Conservation (phyloP, 495 filamentous ascomycete species). For the Tuber microsphaerosporum region DNA sequence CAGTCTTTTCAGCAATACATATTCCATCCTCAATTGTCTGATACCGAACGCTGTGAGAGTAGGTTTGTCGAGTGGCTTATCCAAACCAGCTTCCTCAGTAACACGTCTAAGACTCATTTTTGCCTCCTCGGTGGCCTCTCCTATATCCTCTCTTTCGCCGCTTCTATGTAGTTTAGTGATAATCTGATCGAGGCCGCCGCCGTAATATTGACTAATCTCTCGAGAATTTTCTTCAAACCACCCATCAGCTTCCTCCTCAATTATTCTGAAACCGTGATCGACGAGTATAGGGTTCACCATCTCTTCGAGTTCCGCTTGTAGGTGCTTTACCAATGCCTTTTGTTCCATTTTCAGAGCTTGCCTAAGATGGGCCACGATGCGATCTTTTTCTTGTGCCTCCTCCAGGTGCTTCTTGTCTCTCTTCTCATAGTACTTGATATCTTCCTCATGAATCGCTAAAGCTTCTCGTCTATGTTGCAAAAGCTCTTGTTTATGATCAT, state of each 20-base stretch:
- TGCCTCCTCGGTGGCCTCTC: slow-evolving; percentile 35
- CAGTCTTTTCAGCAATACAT: slow-evolving; percentile 24
- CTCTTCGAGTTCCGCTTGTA: slow-evolving; percentile 39
- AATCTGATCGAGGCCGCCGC: slow-evolving; percentile 36
- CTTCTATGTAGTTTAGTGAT: slow-evolving; percentile 34
- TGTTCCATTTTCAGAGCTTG: slow-evolving; percentile 21
- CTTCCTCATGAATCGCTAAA: slow-evolving; percentile 22
- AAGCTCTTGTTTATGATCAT: slow-evolving; percentile 13
- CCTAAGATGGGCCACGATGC: slow-evolving; percentile 26
- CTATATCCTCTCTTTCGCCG: slow-evolving; percentile 34
- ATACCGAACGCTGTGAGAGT: slow-evolving; percentile 38
- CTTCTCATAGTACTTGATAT: slow-evolving; percentile 16
- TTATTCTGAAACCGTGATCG: slow-evolving; percentile 30
- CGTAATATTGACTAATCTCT: slow-evolving; percentile 35
- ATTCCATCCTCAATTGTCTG: slow-evolving; percentile 27
- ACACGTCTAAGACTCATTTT: slow-evolving; percentile 30
- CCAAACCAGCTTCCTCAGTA: slow-evolving; percentile 27
- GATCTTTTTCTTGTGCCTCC: slow-evolving; percentile 31
- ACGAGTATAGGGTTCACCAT: slow-evolving; percentile 39
- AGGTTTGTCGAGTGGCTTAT: slow-evolving; percentile 30
- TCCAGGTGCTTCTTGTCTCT: slow-evolving; percentile 11
- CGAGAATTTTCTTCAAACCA: slow-evolving; percentile 36
- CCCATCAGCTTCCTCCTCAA: slow-evolving; percentile 28
- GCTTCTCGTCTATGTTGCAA: slow-evolving; percentile 16
- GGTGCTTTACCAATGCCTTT: slow-evolving; percentile 30